A percentile compares a stretch with the other conserved stretches of the same genome.
These are phyloP conservation scores for Trifolium fragiferum DNA, from an alignment of 306 rosid species.

Conservation along the genomic window DNA sequence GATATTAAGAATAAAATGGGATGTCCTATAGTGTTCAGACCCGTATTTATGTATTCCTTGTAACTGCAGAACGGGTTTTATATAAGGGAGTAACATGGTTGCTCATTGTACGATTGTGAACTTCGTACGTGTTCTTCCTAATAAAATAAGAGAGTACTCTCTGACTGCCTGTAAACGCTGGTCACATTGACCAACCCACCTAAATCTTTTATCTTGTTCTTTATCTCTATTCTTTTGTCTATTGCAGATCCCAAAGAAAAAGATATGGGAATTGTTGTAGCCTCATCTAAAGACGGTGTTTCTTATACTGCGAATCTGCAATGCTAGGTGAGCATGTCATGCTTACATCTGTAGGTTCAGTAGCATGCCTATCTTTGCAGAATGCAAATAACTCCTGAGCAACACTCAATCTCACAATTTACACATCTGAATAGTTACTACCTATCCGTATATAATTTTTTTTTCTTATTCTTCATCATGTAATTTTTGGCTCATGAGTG, in stretches of 20 bases:
- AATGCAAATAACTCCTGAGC: conserved; percentile 60
- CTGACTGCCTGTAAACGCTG: too few relatives aligned
- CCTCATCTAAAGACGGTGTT: conserved; percentile 73
- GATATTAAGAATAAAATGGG: neutral
- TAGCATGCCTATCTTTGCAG: conserved; percentile 35
- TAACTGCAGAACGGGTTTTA: too few relatives aligned
- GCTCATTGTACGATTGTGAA: neutral
- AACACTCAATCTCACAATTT: neutral
- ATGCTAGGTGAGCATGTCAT: too few relatives aligned
- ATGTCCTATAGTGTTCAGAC: neutral
- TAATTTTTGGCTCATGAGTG: neutral
- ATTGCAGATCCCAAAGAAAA: conserved; percentile 81
- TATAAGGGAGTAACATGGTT: too few relatives aligned
- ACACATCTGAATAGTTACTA: neutral
- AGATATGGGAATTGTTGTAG: conserved; percentile 76
- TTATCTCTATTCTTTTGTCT: too few relatives aligned
- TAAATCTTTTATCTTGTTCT: too few relatives aligned
- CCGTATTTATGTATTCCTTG: neutral
- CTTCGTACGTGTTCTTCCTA: too few relatives aligned
- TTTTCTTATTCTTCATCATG: neutral
- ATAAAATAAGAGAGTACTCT: too few relatives aligned
- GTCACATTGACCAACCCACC: too few relatives aligned
- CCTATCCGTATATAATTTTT: neutral
- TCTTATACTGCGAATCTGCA: conserved; percentile 40
- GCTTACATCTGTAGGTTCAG: too few relatives aligned